Conservation (phyloP, 1,139 yeast species). For the Spathaspora jeffriesii region DNA sequence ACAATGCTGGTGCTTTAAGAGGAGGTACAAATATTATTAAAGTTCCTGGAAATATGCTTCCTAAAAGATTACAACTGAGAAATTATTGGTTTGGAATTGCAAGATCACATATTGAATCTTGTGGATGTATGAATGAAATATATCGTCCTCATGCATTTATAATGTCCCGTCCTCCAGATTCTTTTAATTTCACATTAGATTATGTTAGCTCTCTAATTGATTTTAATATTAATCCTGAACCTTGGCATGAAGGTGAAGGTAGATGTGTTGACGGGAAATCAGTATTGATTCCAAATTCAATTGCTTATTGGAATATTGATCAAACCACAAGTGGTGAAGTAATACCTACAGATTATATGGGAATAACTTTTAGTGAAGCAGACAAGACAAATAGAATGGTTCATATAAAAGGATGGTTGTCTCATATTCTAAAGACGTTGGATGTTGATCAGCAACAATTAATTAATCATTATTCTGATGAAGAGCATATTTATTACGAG, state of each 20-base stretch:
- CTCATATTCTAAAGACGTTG: no score
- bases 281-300: constrained; percentile 22
- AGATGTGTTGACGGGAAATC: constrained; percentile 20
- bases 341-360: constrained; percentile 16
- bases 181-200: constrained; percentile 13
- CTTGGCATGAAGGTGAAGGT: constrained; percentile 14
- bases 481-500: constrained; percentile 6
- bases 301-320: constrained; percentile 19
- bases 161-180: constrained; percentile 14
- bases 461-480: constrained; percentile 1
- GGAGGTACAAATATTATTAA: constrained; percentile 18
- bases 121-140: constrained; percentile 33
- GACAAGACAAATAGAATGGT: constrained; percentile 19
- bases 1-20: constrained; percentile 17
- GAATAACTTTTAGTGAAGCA: constrained; percentile 21
- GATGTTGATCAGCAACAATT: constrained; percentile 4
- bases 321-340: constrained; percentile 5
- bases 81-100: constrained; percentile 39
- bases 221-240: constrained; percentile 18
- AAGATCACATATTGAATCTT: constrained; percentile 31
- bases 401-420: constrained; percentile 17
- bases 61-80: constrained; percentile 14
- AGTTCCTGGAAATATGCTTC: constrained; percentile 10
- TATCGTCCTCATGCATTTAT: constrained; percentile 21
- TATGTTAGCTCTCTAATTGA: constrained; percentile 20